Conservation (phyloP, 768 basidiomycete species). For the Podaxis sp. region DNA sequence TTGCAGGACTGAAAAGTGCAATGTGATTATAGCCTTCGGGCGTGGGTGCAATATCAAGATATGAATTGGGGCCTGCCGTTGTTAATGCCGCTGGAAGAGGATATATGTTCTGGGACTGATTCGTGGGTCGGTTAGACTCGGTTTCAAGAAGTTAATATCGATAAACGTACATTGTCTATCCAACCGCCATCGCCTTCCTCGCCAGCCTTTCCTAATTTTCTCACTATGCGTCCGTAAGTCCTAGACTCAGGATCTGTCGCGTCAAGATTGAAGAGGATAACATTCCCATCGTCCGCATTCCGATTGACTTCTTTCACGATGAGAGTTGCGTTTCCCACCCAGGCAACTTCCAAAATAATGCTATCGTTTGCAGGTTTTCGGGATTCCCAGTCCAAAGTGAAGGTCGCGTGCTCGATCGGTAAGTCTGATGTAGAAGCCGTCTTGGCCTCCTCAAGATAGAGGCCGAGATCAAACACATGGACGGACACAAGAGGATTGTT, state of each 20-base stretch:
- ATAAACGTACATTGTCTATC: constrained; percentile 76
- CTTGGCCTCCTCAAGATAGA: constrained; percentile 40
- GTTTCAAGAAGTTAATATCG: not conserved
- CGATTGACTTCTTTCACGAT: constrained; percentile 88
- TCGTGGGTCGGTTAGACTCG: not conserved
- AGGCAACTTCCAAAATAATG: constrained; percentile 79
- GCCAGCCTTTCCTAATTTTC: constrained; percentile 77
- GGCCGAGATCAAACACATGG: constrained; percentile 76
- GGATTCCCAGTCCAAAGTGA: constrained; percentile 67
- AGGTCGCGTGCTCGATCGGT: constrained; percentile 41
- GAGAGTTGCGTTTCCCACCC: constrained; percentile 77
- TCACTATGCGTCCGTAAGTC: constrained; percentile 55
- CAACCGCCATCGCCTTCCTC: constrained; percentile 92
- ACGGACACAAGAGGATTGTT: constrained; percentile 84
- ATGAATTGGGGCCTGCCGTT: constrained; percentile 54
- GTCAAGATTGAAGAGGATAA: constrained; percentile 70
- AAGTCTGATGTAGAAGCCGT: constrained; percentile 21
- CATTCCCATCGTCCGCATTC: constrained; percentile 76
- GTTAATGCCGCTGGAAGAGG: constrained; percentile 49
- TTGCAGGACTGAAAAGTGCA: constrained; percentile 84
- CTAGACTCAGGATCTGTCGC: constrained; percentile 25
- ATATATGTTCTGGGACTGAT: constrained; percentile 62
- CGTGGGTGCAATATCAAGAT: constrained; percentile 88
- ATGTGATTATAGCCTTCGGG: constrained; percentile 87
- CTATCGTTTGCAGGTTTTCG: constrained; percentile 59